phyloP scores from a whole-genome alignment of 2,329 filamentous ascomycete genomes.

The Nemania sp. region DNA sequence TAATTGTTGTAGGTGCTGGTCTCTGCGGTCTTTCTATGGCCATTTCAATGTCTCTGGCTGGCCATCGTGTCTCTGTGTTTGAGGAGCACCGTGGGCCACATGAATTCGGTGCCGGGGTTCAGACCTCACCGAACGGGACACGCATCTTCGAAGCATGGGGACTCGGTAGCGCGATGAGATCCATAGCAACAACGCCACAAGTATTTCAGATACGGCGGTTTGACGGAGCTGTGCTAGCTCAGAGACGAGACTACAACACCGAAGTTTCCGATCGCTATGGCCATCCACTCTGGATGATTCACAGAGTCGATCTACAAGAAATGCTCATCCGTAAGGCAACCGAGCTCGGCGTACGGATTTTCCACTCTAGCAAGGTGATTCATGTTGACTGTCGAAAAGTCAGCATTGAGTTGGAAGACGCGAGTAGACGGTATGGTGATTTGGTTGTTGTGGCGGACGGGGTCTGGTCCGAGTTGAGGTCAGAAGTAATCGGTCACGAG shows the following conservation, averaged over 20 bases:
- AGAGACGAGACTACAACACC: neutral
- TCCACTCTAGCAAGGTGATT: neutral
- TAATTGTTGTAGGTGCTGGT: too few relatives aligned
- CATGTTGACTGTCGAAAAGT: neutral
- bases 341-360: neutral
- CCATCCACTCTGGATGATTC: neutral
- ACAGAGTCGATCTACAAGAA: neutral
- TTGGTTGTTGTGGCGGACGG: neutral
- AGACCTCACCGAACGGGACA: neutral
- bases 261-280: neutral
- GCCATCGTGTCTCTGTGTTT: neutral
- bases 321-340: neutral
- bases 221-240: neutral
- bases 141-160: neutral
- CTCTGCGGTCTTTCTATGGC: neutral
- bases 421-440: neutral
- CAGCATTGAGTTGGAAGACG: neutral
- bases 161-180: neutral
- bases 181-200: neutral
- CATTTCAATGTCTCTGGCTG: neutral
- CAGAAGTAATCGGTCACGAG: neutral
- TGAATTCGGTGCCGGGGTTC: neutral
- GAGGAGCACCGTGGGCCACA: neutral
- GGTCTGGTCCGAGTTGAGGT: neutral
- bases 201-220: neutral